Base-by-base conservation (phyloP, 768 basidiomycete genomes). In the Boletus speciosus region DNA sequence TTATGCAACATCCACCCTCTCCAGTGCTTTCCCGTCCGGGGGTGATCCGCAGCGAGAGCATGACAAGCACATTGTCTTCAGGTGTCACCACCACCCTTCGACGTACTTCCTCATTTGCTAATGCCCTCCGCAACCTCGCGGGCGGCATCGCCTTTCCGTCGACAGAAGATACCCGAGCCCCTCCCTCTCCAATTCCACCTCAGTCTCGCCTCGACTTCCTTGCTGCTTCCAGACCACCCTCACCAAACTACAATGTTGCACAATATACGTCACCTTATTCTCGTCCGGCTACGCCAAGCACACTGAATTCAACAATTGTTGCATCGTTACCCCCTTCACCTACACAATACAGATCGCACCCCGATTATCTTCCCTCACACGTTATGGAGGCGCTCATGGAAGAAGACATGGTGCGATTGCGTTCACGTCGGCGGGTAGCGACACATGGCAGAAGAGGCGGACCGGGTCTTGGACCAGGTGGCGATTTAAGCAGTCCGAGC, bases 391-490 rank as follows among this genome's bases (percentile, higher is more conserved):
- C 88, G 0, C 74, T 98, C 29, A 90, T 93, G 68, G 91, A 93
- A 63, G 93, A 96, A 65, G 96, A 98, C 63, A 91, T 96, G 88
- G 92, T 96, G 56, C 82, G 96, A 5, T 66, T 98, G 36, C 76
- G 86, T 21, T 86, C 90, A 32, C 80, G 92, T 23, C 75, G 88
- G 5, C 74, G 76, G 37, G 60, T 72, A 1, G 58, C 67, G 23
- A 51, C 62, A n/a, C 72, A 81, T 45, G 64, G 74, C 35, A 72
- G 79, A 56, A 69, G 77, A 67, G 61, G 75, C 42, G 73, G 75
- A 61, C 65, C 75, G 51, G 55, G 74, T 57, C 62, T 68, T 60
- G 66, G 71, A 56, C 21, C 72, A 58, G 52, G 73, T 15, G 76
- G 78, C 23, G 74, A 77, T 16, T 67, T 82, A 48, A 78, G 80